Base-by-base conservation (phyloP, 306 rosid species). In the Vachellia pachyceras region DNA sequence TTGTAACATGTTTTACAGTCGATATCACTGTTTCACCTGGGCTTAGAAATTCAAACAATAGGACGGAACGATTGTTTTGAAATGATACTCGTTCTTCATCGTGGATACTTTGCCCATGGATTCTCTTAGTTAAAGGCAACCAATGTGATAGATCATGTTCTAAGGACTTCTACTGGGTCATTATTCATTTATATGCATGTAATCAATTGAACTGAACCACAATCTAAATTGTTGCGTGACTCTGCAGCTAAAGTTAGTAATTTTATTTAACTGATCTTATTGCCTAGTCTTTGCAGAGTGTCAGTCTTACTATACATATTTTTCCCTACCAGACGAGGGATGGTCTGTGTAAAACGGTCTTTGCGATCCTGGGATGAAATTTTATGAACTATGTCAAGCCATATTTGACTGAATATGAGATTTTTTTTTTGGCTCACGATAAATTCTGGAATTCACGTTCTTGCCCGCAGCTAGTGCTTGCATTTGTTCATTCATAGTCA, bases 211-310 rank as follows among this genome's bases (percentile, higher is more conserved):
- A 14, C 20, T 15, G 20, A 49, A 49, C 55, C 17, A 14, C n/a
- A 13, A 47, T 14, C 54, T 47, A 3, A 47, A 7, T 14, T 72
- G 54, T 54, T 44, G 54, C 60, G 11, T 57, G 40, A 44, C 77
- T 77, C 35, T 45, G 15, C 0, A 57, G 52, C 57, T 75, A 35
- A 3, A 37, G 54, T 12, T 57, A n/a, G 15, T 45, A 49, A n/a
- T 36, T 60, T 67, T 22, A 23, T 78, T 49, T 77, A n/a, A 77
- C 14, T 54, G 0, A 25, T 49, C 40, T 69, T 42, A 77, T 50
- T 52, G 71, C 76, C 15, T 77, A 14, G 55, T 49, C 13, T 47
- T 47, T 12, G 54, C 14, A 47, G 54, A 12, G 17, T 18, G 18
- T 47, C 54, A 47, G 41, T 37, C 41, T 37, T 37, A 37, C 33